These are phyloP conservation scores for Guadua angustifolia DNA, from an alignment of 176 grass and related monocot genomes.

Conservation along the genomic window DNA sequence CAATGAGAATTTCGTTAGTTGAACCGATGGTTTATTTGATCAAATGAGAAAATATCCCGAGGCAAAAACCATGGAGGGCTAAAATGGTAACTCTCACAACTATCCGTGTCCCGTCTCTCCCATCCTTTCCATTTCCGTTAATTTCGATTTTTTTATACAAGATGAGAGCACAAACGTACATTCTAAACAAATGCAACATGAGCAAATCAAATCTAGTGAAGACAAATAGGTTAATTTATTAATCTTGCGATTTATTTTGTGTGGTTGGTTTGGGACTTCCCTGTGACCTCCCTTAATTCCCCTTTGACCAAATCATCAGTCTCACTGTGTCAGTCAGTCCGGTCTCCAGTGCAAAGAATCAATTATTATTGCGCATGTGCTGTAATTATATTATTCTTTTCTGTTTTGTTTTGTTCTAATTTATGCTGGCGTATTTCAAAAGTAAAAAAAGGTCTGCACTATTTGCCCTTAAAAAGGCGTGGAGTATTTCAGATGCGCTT, in stretches of 20 bases:
- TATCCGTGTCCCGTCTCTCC: neutral
- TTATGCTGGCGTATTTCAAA: neutral
- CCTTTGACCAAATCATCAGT: neutral
- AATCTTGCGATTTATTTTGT: neutral
- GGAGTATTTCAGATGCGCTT: neutral
- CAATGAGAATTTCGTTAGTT: neutral
- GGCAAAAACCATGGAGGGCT: neutral
- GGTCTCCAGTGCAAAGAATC: neutral
- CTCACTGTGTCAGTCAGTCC: neutral
- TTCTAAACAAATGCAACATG: constrained; percentile 4
- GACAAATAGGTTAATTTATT: neutral
- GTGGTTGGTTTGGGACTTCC: neutral
- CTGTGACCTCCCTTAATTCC: constrained; percentile 16
- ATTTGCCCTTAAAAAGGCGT: neutral
- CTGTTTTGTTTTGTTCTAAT: neutral
- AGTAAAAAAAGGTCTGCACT: neutral
- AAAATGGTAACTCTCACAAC: neutral
- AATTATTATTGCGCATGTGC: neutral
- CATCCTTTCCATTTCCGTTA: neutral
- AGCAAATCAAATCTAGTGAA: neutral
- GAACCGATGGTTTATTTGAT: neutral
- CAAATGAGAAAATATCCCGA: neutral
- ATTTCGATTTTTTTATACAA: neutral
- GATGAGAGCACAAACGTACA: neutral
- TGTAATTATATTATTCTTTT: neutral